A percentile compares a stretch with the other conserved stretches of the same genome.
Conservation (phyloP, 2,329 filamentous ascomycete species). For the Clonostachys byssicola region DNA sequence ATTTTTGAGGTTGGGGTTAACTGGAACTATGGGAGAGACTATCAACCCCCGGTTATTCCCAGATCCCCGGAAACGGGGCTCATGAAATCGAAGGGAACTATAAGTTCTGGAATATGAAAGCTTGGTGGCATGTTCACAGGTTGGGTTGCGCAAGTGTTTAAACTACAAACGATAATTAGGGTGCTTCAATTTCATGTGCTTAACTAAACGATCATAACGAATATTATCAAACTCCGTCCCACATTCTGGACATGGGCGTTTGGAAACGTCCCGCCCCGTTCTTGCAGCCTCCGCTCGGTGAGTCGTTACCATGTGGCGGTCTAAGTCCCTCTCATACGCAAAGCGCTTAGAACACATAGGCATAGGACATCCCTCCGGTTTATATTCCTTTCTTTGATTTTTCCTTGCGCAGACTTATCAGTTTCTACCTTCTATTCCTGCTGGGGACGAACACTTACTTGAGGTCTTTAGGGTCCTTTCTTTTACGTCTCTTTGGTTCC, state of each 20-base stretch:
- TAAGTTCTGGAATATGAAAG: too few relatives aligned
- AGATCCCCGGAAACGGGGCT: too few relatives aligned
- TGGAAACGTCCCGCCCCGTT: neutral
- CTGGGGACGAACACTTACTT: neutral
- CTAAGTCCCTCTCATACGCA: neutral
- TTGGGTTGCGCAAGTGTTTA: too few relatives aligned
- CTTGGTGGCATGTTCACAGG: too few relatives aligned
- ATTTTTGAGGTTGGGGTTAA: too few relatives aligned
- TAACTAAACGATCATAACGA: neutral
- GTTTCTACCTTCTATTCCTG: neutral
- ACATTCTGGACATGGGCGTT: neutral
- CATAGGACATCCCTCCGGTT: slow-evolving; percentile 1
- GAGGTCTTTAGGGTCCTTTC: neutral
- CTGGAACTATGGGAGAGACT: too few relatives aligned
- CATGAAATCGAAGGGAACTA: too few relatives aligned
- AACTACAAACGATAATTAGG: too few relatives aligned
- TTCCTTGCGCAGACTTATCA: neutral
- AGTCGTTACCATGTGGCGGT: neutral
- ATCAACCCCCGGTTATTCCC: too few relatives aligned
- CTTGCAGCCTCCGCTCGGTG: neutral
- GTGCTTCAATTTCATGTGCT: neutral
- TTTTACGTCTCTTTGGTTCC: neutral
- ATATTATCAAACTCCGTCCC: neutral
- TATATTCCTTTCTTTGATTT: neutral
- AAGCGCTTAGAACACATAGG: slow-evolving; percentile 1